Conservation (phyloP, 345 rosid species). For the Theobroma cacao region DNA sequence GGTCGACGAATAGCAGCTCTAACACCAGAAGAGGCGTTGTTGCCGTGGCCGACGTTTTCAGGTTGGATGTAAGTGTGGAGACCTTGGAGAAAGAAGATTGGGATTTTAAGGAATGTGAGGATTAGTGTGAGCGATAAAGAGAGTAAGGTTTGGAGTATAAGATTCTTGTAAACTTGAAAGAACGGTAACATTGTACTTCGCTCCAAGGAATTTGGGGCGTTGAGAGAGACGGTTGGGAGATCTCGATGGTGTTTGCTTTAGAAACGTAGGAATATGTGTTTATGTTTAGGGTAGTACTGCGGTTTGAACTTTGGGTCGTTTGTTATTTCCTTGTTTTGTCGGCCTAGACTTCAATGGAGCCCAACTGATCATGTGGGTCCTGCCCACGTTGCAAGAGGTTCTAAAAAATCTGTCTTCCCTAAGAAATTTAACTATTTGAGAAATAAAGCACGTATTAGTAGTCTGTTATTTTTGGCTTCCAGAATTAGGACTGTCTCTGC, state of each 20-base stretch:
- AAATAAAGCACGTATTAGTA: too few species aligned
- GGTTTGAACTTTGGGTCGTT: neutral
- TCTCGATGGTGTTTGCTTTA: neutral
- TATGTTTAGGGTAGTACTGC: neutral
- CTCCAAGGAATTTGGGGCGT: neutral
- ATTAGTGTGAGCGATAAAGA: constrained; percentile 43
- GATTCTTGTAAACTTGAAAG: constrained; percentile 48
- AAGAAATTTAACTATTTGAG: too few species aligned
- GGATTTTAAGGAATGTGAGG: constrained; percentile 56
- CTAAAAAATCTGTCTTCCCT: too few species aligned
- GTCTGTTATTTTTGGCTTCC: too few species aligned
- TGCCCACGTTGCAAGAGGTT: neutral
- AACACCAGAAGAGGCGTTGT: constrained; percentile 35
- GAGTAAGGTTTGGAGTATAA: constrained; percentile 43
- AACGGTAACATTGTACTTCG: constrained; percentile 34
- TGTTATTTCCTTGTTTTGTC: neutral
- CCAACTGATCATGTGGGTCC: neutral
- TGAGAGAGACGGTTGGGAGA: neutral
- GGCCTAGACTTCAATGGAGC: neutral
- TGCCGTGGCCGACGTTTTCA: constrained; percentile 51
- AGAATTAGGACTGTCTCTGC: too few species aligned
- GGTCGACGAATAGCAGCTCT: constrained; percentile 77
- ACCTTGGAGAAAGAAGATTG: constrained; percentile 62
- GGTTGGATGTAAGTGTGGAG: constrained; percentile 89
- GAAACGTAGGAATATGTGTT: neutral